phyloP scores from a whole-genome alignment of 2,329 filamentous ascomycete species.

The Biscogniauxia mediterranea region DNA sequence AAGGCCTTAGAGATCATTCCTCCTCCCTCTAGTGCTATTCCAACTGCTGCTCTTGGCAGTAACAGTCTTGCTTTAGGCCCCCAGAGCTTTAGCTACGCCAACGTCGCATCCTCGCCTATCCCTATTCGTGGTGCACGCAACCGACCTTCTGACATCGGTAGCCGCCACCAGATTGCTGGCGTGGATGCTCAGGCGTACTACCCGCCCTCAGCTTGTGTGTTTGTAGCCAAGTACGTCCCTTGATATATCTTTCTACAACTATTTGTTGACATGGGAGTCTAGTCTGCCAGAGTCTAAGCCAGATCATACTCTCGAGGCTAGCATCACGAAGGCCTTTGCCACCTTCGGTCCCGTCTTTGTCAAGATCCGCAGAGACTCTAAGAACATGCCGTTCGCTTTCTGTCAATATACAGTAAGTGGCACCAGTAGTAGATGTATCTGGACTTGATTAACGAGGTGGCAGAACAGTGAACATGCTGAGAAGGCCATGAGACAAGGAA shows the following conservation, averaged over 20 bases:
- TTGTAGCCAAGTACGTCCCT: constrained; percentile 62
- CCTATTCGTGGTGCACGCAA: neutral
- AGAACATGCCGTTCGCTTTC: constrained; percentile 63
- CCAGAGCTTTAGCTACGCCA: neutral
- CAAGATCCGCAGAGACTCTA: constrained; percentile 59
- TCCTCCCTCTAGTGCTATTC: neutral
- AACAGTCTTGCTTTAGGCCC: neutral
- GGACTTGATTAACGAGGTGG: constrained; percentile 24
- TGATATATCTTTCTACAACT: neutral
- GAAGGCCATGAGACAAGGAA: constrained; percentile 45
- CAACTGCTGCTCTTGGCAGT: neutral
- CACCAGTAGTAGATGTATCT: neutral
- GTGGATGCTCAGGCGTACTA: constrained; percentile 53
- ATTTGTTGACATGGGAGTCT: constrained; percentile 1
- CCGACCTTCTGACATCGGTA: constrained; percentile 11
- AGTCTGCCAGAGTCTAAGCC: constrained; percentile 52
- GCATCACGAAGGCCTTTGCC: constrained; percentile 52
- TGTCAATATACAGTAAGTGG: constrained; percentile 58
- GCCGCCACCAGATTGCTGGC: constrained; percentile 25
- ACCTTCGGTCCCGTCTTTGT: constrained; percentile 57
- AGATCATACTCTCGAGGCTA: constrained; percentile 51
- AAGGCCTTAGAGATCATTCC: neutral
- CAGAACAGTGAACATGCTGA: constrained; percentile 51
- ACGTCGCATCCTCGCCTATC: neutral
- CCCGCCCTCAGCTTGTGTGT: constrained; percentile 57